These are phyloP conservation scores for Candida chilensis DNA, from an alignment of 805 yeast species.

Conservation along the genomic window DNA sequence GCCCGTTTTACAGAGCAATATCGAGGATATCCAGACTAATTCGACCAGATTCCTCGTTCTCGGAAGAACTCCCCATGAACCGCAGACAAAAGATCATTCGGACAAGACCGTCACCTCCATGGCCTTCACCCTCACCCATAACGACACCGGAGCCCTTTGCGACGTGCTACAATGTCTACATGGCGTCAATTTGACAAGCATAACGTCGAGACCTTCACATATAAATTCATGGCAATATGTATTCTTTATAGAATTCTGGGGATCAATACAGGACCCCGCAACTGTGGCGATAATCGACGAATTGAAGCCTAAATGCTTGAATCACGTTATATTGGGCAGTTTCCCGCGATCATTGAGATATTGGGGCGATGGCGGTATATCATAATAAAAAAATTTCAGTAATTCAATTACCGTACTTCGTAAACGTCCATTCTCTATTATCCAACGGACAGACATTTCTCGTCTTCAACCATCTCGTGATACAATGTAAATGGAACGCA, in stretches of 20 bases:
- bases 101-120: conserved; percentile 37
- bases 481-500: conserved; percentile 98
- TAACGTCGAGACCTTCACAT: conserved; percentile 71
- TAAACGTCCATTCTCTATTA: conserved; percentile 76
- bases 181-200: conserved; percentile 57
- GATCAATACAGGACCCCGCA: conserved; percentile 19
- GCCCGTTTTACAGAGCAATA: conserved; percentile 41
- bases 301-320: conserved; percentile 32
- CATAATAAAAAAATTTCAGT: background rate
- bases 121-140: conserved; percentile 53
- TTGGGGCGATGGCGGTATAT: conserved; percentile 7
- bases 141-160: conserved; percentile 68
- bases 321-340: conserved; percentile 51
- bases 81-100: conserved; percentile 3
- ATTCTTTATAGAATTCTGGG: conserved; percentile 68
- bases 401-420: conserved; percentile 60
- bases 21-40: conserved; percentile 69
- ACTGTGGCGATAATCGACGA: conserved; percentile 27
- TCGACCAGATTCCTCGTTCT: conserved; percentile 81
- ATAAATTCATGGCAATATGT: conserved; percentile 70
- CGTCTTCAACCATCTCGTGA: conserved; percentile 88
- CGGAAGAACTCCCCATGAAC: conserved; percentile 18
- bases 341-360: conserved; percentile 37
- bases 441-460: conserved; percentile 96
- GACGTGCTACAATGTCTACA: conserved; percentile 50